These are phyloP conservation scores for Glomus cerebriforme DNA, from an alignment of 192 early-diverging fungal genomes.

Conservation along the genomic window DNA sequence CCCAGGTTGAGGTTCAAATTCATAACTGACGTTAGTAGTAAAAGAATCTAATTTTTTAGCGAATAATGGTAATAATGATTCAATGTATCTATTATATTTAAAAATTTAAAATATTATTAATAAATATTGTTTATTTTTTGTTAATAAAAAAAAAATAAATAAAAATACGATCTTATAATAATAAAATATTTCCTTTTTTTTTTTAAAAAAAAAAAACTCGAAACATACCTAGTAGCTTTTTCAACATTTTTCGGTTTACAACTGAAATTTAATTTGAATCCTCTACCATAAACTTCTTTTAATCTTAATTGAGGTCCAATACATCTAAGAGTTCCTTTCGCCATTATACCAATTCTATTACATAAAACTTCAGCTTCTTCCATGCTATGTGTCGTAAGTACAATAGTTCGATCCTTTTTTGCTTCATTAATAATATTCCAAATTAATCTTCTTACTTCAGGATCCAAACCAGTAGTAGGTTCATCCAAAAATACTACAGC, in stretches of 20 bases:
- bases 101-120: too few species aligned
- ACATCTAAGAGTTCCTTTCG: slow-evolving; percentile 70
- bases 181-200: neutral
- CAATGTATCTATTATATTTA: slow-evolving; percentile 40
- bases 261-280: slow-evolving; percentile 68
- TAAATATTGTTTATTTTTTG: neutral
- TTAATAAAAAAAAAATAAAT: slow-evolving; percentile 1
- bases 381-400: slow-evolving; percentile 76
- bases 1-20: slow-evolving; percentile 60
- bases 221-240: slow-evolving; percentile 49
- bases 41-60: slow-evolving; percentile 54
- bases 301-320: slow-evolving; percentile 60
- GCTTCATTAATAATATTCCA: slow-evolving; percentile 70
- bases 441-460: slow-evolving; percentile 70
- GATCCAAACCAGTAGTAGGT: slow-evolving; percentile 78
- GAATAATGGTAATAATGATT: slow-evolving; percentile 52
- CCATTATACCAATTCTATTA: slow-evolving; percentile 75
- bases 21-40: slow-evolving; percentile 60
- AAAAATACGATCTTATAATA: neutral
- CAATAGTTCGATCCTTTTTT: slow-evolving; percentile 60
- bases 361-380: slow-evolving; percentile 80
- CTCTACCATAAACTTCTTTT: slow-evolving; percentile 69
- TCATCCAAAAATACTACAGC: slow-evolving; percentile 78
- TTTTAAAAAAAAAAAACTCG: too few species aligned
- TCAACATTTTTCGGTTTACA: slow-evolving; percentile 46